A percentile compares a stretch with the other conserved stretches of the same genome.
These are phyloP conservation scores for Tillandsia leiboldiana DNA, from an alignment of 176 grass and related monocot species.

Conservation along the genomic window DNA sequence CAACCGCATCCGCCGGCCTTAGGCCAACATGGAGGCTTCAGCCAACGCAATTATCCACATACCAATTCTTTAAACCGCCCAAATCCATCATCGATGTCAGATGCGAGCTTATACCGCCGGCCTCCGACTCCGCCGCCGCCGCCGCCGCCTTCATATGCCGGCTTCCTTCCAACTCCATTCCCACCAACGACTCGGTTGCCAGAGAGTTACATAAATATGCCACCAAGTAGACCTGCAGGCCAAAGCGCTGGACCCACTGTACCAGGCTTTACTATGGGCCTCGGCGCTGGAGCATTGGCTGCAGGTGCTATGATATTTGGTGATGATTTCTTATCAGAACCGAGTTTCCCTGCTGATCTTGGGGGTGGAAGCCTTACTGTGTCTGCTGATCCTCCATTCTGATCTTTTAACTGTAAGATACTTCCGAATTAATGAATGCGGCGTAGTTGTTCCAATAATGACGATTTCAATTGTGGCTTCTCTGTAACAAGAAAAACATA, in stretches of 20 bases:
- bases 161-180: slow-evolving; percentile 32
- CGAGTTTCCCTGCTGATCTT: slow-evolving; percentile 29
- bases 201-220: slow-evolving; percentile 62
- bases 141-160: slow-evolving; percentile 37
- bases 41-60: slow-evolving; percentile 15
- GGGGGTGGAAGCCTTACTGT: slow-evolving; percentile 34
- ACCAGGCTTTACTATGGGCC: slow-evolving; percentile 50
- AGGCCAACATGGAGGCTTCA: slow-evolving; percentile 15
- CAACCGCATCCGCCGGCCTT: slow-evolving; percentile 9
- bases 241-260: slow-evolving; percentile 2
- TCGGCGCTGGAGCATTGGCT: slow-evolving; percentile 68
- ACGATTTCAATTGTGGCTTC: too few relatives aligned
- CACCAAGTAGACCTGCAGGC: slow-evolving; percentile 30
- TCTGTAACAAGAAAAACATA: too few relatives aligned
- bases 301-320: slow-evolving; percentile 79
- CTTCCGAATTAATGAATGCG: background rate
- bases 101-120: slow-evolving; percentile 25
- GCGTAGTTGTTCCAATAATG: too few relatives aligned
- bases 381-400: slow-evolving; percentile 43
- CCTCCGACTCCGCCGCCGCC: slow-evolving; percentile 25
- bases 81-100: slow-evolving; percentile 21
- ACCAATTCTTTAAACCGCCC: slow-evolving; percentile 1
- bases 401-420: slow-evolving; percentile 8
- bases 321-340: slow-evolving; percentile 54
- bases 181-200: slow-evolving; percentile 27